phyloP scores from a whole-genome alignment of 2,329 filamentous ascomycete genomes.

The Sordariomycetes sp. region DNA sequence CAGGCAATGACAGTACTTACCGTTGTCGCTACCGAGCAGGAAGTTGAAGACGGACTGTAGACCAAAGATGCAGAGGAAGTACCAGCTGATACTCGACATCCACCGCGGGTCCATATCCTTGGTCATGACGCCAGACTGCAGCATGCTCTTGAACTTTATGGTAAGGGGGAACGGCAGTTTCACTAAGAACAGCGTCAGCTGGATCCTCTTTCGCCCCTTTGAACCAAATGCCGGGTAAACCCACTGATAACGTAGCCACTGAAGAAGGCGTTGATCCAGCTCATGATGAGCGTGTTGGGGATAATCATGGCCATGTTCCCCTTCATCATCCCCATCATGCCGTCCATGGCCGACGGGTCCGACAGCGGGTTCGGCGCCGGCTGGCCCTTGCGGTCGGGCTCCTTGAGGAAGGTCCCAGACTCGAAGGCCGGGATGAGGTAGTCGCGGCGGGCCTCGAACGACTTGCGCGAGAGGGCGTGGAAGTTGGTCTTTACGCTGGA shows the following conservation, averaged over 20 bases:
- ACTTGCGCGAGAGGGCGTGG: constrained; percentile 60
- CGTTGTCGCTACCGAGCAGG: constrained; percentile 88
- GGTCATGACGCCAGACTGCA: constrained; percentile 92
- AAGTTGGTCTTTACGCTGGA: constrained; percentile 75
- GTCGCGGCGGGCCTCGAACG: constrained; percentile 71
- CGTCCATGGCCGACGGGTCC: constrained; percentile 93
- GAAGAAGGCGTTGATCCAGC: constrained; percentile 99
- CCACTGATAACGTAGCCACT: constrained; percentile 93
- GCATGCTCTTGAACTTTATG: constrained; percentile 98
- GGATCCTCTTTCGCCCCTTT: background rate
- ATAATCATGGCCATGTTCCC: constrained; percentile 99
- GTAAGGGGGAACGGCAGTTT: constrained; percentile 96
- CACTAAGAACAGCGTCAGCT: constrained; percentile 33
- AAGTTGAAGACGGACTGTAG: constrained; percentile 96
- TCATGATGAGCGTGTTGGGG: constrained; percentile 97
- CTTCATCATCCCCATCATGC: constrained; percentile 99
- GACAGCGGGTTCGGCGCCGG: constrained; percentile 87
- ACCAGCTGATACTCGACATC: constrained; percentile 98
- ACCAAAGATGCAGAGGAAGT: constrained; percentile 94
- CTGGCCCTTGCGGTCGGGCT: constrained; percentile 74
- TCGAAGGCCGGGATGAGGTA: constrained; percentile 72
- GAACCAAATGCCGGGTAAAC: constrained; percentile 7
- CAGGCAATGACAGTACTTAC: constrained; percentile 36
- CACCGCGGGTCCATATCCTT: constrained; percentile 93
- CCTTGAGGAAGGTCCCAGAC: constrained; percentile 77